A percentile compares a stretch with the other conserved stretches of the same genome.
Conservation (phyloP, 164 flowering plant species). For the Aristolochia contorta region DNA sequence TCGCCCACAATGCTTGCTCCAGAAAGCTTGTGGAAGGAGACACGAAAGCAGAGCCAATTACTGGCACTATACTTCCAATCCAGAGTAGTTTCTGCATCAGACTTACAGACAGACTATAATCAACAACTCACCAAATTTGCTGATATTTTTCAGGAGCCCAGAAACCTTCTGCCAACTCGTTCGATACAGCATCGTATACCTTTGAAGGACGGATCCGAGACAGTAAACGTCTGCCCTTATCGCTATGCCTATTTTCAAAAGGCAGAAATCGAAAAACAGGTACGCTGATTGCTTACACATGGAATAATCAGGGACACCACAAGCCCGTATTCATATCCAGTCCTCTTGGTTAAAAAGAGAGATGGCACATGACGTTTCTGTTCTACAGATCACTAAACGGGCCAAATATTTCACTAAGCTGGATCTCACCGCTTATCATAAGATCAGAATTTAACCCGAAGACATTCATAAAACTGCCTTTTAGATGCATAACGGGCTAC, state of each 20-base stretch:
- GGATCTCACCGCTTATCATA: constrained; percentile 1
- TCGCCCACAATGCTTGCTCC: neutral
- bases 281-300: neutral
- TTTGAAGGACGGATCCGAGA: too few relatives aligned
- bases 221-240: neutral
- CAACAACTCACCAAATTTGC: too few relatives aligned
- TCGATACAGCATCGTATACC: too few relatives aligned
- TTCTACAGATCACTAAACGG: neutral
- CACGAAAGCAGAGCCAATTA: too few relatives aligned
- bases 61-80: too few relatives aligned
- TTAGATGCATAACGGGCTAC: neutral
- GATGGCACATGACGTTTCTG: too few relatives aligned
- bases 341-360: neutral
- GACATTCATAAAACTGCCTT: constrained; percentile 1
- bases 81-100: too few relatives aligned
- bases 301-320: neutral
- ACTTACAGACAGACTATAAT: too few relatives aligned
- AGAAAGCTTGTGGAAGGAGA: neutral
- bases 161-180: too few relatives aligned
- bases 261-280: too few relatives aligned
- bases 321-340: constrained; percentile 2
- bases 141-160: too few relatives aligned
- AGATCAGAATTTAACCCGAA: neutral
- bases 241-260: neutral
- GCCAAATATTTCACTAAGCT: neutral